Evolutionary conservation across 2,329 filamentous ascomycete species (phyloP), one percentile per base, ranked within the genome.

Genomic region (Clonostachys sp.): DNA sequence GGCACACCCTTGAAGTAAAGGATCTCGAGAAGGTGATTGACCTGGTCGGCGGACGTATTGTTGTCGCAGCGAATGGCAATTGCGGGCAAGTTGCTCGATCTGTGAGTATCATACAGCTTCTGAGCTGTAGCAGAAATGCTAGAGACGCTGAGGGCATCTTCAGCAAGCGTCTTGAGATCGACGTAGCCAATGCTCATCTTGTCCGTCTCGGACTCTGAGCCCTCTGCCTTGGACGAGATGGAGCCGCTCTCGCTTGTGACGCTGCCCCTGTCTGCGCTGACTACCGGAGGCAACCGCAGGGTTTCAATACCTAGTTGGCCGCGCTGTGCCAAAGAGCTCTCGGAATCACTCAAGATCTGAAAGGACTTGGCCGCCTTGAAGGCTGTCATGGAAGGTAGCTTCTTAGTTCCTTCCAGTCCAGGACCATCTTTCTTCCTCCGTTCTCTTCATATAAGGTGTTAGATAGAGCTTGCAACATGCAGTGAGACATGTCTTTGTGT

Each of bases 121-220:
- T 51, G 48, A 20, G 49, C 47, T 3, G 50, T 52, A 3, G 24
- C 18, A 5, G 48, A 41, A 6, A 49, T 33, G 6, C 46, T 36
- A 17, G 48, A 38, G 4, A 41, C 44, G 2, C 42, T 34, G 12
- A 47, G 34, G 12, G 46, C 41, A n/a, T 49, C 45, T 13, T 36
- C 38, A 10, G 47, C 44, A 38, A 55, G 38, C 16, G 48, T 44
- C 13, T 52, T 50, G 36, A 53, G 42, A 36, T 56, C 54, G 41
- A 56, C 45, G 12, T 50, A 49, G 17, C 47, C 54, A 6, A 56
- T 43, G 20, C 50, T 48, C 42, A 48, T 48, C 39, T 46, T 44
- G 24, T 43, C 44, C 18, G 44, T 38, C 45, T 40, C 41, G 40
- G 44, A 34, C 42, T 40, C 16, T 12, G 14, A 45, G 45, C 9